phyloP scores from a whole-genome alignment of 1,284 basidiomycete species.

The Trichosporon sp. region DNA sequence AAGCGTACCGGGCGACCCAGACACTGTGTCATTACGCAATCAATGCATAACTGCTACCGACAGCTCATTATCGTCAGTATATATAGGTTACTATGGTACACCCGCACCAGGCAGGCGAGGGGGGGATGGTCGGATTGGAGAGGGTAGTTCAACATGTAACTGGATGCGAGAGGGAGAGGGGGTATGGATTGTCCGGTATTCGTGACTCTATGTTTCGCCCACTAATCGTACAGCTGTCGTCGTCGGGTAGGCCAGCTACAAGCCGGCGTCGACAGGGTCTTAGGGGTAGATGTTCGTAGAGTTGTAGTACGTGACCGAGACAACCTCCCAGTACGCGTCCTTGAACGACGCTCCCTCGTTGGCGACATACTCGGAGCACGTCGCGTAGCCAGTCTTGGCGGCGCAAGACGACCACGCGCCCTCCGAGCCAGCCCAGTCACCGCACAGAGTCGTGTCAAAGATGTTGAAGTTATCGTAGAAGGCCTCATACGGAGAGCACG shows the following conservation, averaged over 20 bases:
- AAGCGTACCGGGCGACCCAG: no score
- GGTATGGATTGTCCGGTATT: slow-evolving; percentile 5
- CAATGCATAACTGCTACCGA: slow-evolving; percentile 3
- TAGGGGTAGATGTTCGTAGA: slow-evolving; percentile 10
- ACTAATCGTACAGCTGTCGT: slow-evolving; percentile 4
- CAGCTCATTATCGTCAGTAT: background rate
- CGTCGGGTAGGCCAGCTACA: background rate
- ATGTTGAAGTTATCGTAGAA: slow-evolving; percentile 69
- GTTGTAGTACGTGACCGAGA: slow-evolving; percentile 40
- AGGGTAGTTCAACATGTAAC: background rate
- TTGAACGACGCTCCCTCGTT: slow-evolving; percentile 64
- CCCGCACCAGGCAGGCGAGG: background rate
- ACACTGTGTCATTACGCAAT: background rate
- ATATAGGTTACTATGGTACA: background rate
- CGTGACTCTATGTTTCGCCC: background rate
- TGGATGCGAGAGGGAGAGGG: background rate
- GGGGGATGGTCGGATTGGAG: background rate
- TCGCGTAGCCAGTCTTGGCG: slow-evolving; percentile 68
- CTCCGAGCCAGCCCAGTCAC: slow-evolving; percentile 72
- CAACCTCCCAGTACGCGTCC: slow-evolving; percentile 65
- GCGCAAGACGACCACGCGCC: slow-evolving; percentile 76
- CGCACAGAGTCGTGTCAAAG: slow-evolving; percentile 54
- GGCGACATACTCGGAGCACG: slow-evolving; percentile 70
- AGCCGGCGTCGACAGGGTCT: slow-evolving; percentile 2
- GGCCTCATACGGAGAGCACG: slow-evolving; percentile 68